Evolutionary conservation across 2,329 filamentous ascomycete genomes (phyloP), one percentile per base, ranked within the genome.

Genomic region (Xylaria sp.): DNA sequence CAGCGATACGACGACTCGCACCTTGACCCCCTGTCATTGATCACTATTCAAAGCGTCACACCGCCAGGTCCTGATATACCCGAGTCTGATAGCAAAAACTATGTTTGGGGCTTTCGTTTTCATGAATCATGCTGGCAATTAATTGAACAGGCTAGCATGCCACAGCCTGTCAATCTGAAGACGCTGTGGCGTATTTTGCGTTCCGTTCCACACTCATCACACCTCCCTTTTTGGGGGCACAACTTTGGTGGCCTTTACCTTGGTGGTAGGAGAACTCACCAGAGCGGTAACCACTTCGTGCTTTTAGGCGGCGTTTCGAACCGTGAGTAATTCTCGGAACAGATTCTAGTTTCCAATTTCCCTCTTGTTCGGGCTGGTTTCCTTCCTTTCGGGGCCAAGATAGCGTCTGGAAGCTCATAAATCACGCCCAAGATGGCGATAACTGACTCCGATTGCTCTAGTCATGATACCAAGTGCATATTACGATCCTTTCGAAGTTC

Each of bases 91-190:
- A 65, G 64, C 39, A 58, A 25, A n/a, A 48, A n/a, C 3, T 74
- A 71, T 56, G 68, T 70, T 12, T 76, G 75, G 74, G 72, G 74
- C 1, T 76, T 76, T 60, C 45, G 60, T 7, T 74, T 76, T 32
- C 75, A 76, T 57, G 74, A 76, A 28, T 69, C 75, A 9, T 76
- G 75, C 61, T 76, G 75, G 75, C 28, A 15, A 10, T 55, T 76
- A 15, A 48, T 75, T 25, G 72, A 74, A 41, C 75, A 75, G 67
- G 72, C 73, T 1, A 59, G 64, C 53, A 65, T 59, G 30, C 74
- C 74, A 13, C 34, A 60, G 1, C 55, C 55, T 2, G 71, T 75
- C 12, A 58, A 76, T 63, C n/a, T 76, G 15, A 67, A 64, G 23
- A 50, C 67, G 23, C 70, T 76, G 15, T 76, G 75, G 74, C 68